Conservation (phyloP, 352 stramenopile genomes). For the Phytophthora litchii region DNA sequence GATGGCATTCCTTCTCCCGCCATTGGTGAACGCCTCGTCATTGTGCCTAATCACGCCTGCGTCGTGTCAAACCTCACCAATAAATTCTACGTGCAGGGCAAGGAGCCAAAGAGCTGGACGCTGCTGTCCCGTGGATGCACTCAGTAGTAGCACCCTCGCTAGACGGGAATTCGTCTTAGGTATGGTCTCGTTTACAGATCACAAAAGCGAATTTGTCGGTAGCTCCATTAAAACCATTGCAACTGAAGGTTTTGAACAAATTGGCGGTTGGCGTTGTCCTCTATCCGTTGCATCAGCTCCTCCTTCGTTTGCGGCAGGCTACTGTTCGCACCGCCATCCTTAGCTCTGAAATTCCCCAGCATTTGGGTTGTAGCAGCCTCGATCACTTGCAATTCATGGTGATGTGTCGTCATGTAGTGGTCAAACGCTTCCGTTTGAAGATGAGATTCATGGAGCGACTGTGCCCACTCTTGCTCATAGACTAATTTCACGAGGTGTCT, state of each 20-base stretch:
- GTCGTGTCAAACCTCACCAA: conserved; percentile 73
- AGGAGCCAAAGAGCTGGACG: conserved; percentile 54
- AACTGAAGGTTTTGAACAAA: conserved; percentile 40
- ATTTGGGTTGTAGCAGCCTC: conserved; percentile 54
- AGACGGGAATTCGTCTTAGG: not conserved
- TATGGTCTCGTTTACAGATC: not conserved
- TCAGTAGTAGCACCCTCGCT: conserved; percentile 29
- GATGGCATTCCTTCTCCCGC: conserved; percentile 51
- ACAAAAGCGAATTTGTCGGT: not conserved
- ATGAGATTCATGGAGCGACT: conserved; percentile 68
- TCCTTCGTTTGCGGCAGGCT: conserved; percentile 38
- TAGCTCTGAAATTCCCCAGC: conserved; percentile 64
- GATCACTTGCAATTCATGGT: conserved; percentile 59
- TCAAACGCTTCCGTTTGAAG: conserved; percentile 52
- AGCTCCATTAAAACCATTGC: conserved; percentile 52
- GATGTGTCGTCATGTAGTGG: conserved; percentile 67
- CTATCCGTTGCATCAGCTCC: conserved; percentile 36
- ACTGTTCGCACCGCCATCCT: conserved; percentile 35
- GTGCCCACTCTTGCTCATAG: conserved; percentile 59
- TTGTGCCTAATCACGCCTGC: conserved; percentile 74
- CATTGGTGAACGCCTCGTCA: conserved; percentile 64
- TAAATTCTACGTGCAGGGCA: conserved; percentile 59
- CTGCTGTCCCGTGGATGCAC: conserved; percentile 65
- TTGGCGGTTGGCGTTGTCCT: conserved; percentile 18
- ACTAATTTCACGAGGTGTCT: conserved; percentile 66